Percentiles rank a stretch among this genome's conserved stretches.
phyloP scores from a whole-genome alignment of 192 early-diverging fungal genomes.

The Backusella liffmaniae region DNA sequence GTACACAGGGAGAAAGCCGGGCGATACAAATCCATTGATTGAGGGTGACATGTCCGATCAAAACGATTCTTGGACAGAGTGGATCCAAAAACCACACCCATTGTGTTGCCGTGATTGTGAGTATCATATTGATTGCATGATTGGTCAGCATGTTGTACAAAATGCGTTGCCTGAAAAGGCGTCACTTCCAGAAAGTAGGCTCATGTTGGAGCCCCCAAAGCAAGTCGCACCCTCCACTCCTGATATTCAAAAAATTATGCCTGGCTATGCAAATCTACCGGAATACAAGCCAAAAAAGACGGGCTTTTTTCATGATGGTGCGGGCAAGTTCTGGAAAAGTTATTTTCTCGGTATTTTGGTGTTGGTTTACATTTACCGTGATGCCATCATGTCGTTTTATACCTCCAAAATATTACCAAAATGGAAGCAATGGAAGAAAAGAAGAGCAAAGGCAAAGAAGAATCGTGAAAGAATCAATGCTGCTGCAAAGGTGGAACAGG shows the following conservation, averaged over 20 bases:
- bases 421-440: constrained; percentile 4
- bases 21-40: constrained; percentile 9
- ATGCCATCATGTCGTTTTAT: not conserved
- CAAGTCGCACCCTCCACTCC: not conserved
- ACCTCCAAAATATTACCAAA: constrained; percentile 5
- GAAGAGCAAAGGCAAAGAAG: constrained; percentile 7
- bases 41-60: constrained; percentile 15
- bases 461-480: not conserved
- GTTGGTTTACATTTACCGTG: constrained; percentile 17
- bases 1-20: constrained; percentile 22
- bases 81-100: constrained; percentile 6
- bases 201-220: not conserved
- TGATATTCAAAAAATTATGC: not conserved
- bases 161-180: not conserved
- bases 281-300: not conserved
- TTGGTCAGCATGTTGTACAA: constrained; percentile 42
- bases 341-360: constrained; percentile 15
- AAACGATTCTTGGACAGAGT: not conserved
- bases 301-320: constrained; percentile 28
- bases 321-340: constrained; percentile 30
- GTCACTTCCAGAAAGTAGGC: not conserved
- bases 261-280: not conserved
- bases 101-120: constrained; percentile 24
- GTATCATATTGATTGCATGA: constrained; percentile 41
- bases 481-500: not conserved